Conservation (phyloP, 345 rosid genomes). For the Gossypium stocksii region DNA sequence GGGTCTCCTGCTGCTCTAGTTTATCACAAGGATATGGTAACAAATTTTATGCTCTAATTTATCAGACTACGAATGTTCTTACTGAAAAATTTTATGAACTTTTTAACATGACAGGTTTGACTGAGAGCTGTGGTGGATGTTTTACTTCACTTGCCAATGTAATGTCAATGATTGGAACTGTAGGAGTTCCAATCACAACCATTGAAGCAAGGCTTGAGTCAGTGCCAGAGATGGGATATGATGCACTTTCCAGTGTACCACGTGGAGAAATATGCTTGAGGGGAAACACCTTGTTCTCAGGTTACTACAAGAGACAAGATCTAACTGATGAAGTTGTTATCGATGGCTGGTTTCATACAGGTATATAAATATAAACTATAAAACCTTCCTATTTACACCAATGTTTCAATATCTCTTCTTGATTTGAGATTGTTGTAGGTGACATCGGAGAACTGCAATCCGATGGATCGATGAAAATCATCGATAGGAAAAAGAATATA, state of each 20-base stretch:
- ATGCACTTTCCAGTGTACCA: conserved; percentile 58
- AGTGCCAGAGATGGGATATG: conserved; percentile 91
- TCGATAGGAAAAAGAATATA: conserved; percentile 92
- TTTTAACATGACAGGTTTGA: conserved; percentile 54
- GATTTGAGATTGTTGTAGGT: conserved; percentile 37
- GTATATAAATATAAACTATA: conserved; percentile 23
- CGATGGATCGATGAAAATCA: conserved; percentile 83
- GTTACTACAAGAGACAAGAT: conserved; percentile 88
- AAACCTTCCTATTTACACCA: neutral
- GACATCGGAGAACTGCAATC: conserved; percentile 92
- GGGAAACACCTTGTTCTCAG: conserved; percentile 77
- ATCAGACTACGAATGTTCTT: conserved; percentile 81
- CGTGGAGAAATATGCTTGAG: conserved; percentile 91
- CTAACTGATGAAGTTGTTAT: conserved; percentile 71
- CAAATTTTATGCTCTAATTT: conserved; percentile 44
- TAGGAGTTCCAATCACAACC: conserved; percentile 84
- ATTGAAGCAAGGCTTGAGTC: conserved; percentile 92
- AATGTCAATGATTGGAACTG: conserved; percentile 84
- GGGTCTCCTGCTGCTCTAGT: conserved; percentile 74
- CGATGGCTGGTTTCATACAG: conserved; percentile 98
- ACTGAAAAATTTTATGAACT: neutral
- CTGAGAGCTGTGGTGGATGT: conserved; percentile 91
- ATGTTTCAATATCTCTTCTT: neutral
- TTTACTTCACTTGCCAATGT: conserved; percentile 72
- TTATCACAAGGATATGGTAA: conserved; percentile 94